These are phyloP conservation scores for Phaffomyces opuntiae DNA, from an alignment of 805 yeast genomes.

Conservation along the genomic window DNA sequence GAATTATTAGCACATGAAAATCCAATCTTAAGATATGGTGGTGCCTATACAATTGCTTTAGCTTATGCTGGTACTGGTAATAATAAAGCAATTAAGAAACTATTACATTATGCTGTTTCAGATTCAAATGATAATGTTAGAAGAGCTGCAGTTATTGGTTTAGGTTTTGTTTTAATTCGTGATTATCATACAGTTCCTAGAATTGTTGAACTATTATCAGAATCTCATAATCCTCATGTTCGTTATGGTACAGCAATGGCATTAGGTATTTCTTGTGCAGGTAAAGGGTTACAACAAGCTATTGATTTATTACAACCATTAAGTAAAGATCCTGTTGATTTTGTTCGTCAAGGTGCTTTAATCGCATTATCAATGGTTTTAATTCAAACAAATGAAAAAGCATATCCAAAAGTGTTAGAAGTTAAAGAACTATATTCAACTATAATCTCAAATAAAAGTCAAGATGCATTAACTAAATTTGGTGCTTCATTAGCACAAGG, in stretches of 20 bases:
- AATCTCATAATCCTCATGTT: constrained; percentile 95
- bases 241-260: constrained; percentile 98
- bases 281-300: constrained; percentile 82
- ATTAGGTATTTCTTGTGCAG: constrained; percentile 94
- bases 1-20: constrained; percentile 67
- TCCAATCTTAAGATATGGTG: constrained; percentile 88
- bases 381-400: constrained; percentile 79
- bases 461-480: constrained; percentile 94
- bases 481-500: constrained; percentile 98
- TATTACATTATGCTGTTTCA: constrained; percentile 90
- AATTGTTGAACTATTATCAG: constrained; percentile 85
- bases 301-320: constrained; percentile 88
- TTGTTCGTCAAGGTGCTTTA: constrained; percentile 96
- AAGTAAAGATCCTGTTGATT: constrained; percentile 90
- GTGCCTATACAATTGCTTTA: constrained; percentile 86
- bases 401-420: constrained; percentile 72
- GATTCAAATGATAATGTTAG: constrained; percentile 96
- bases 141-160: constrained; percentile 87
- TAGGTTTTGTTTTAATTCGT: constrained; percentile 87
- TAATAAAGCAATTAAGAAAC: constrained; percentile 75
- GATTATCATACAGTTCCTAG: constrained; percentile 92
- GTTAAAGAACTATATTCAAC: constrained; percentile 68
- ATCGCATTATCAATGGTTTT: constrained; percentile 88
- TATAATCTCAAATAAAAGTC: constrained; percentile 81
- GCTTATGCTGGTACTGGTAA: constrained; percentile 97